These are phyloP conservation scores for Gautieria morchelliformis DNA, from an alignment of 768 basidiomycete genomes.

Conservation along the genomic window DNA sequence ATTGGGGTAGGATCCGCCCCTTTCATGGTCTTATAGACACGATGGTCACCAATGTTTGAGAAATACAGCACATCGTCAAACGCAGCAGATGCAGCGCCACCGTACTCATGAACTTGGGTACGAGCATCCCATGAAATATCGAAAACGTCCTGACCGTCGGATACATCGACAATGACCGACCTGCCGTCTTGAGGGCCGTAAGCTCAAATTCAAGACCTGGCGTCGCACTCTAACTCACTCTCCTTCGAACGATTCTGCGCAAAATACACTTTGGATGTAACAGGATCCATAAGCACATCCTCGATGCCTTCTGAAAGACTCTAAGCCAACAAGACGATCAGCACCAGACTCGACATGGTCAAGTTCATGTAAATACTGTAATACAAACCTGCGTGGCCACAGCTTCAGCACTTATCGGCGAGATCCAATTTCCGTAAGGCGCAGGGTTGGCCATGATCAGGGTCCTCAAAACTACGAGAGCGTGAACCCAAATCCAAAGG, in stretches of 20 bases:
- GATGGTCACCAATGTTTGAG: conserved; percentile 16
- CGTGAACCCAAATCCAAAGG: no score
- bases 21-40: conserved; percentile 15
- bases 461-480: not conserved
- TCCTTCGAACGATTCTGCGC: conserved; percentile 8
- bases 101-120: conserved; percentile 25
- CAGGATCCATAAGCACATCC: conserved; percentile 8
- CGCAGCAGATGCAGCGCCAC: conserved; percentile 19
- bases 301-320: conserved; percentile 8
- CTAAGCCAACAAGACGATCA: not conserved
- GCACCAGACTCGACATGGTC: no score
- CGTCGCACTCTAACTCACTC: not conserved
- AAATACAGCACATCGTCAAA: conserved; percentile 18
- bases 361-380: no score
- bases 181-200: conserved; percentile 3
- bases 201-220: not conserved
- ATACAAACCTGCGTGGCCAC: no score
- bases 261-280: conserved; percentile 4
- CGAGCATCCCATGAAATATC: conserved; percentile 20
- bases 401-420: no score
- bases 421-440: not conserved
- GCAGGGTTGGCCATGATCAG: not conserved
- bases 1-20: conserved; percentile 15
- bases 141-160: conserved; percentile 13
- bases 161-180: conserved; percentile 7